Conservation (phyloP, 2,329 filamentous ascomycete genomes). For the Venturia aucupariae region DNA sequence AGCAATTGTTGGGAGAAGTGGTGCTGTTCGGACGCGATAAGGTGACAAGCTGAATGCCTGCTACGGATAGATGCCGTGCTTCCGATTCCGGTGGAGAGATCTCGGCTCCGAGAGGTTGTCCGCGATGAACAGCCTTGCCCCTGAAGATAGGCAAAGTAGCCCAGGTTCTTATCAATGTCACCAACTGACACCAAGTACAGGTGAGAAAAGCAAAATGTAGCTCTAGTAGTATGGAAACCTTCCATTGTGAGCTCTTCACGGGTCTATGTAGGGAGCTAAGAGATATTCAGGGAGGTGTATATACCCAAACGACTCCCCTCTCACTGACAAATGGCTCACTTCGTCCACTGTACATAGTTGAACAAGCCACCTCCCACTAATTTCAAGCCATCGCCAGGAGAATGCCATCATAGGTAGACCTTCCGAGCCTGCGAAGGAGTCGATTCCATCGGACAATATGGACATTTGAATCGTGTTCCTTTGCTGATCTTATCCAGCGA, state of each 20-base stretch:
- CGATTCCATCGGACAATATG: slow-evolving; percentile 86
- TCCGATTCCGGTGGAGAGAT: background rate
- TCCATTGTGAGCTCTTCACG: too few species aligned
- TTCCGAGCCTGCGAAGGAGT: slow-evolving; percentile 65
- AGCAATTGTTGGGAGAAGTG: background rate
- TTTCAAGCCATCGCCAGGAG: background rate
- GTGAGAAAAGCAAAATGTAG: too few species aligned
- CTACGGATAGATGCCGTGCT: background rate
- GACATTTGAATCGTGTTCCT: slow-evolving; percentile 79
- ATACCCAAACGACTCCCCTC: background rate
- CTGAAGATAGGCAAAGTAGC: too few species aligned
- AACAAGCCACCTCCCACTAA: background rate
- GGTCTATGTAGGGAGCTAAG: background rate
- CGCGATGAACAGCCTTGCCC: background rate
- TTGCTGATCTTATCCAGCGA: slow-evolving; percentile 73
- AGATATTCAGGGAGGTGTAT: background rate
- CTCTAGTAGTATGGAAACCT: too few species aligned
- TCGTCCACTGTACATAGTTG: background rate
- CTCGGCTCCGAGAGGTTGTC: background rate
- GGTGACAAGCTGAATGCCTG: background rate
- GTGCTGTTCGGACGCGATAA: background rate
- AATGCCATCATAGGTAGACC: slow-evolving; percentile 51
- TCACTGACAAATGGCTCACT: background rate
- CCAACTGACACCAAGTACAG: too few species aligned
- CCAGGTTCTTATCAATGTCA: background rate